phyloP scores from a whole-genome alignment of 2,329 filamentous ascomycete species.

The Cladosporium austrohemisphaericum region DNA sequence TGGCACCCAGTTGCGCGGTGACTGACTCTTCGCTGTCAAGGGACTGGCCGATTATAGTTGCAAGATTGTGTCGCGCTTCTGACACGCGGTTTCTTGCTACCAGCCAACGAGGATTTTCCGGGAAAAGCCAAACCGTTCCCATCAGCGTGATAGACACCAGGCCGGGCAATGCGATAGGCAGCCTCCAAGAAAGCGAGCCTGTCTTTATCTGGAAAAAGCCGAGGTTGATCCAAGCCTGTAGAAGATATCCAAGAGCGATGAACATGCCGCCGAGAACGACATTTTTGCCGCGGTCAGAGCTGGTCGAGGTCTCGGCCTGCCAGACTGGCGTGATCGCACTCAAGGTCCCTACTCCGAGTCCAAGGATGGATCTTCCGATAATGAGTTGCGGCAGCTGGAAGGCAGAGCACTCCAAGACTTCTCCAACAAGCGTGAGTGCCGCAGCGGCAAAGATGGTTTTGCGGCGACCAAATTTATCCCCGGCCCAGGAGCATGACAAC shows the following conservation, averaged over 20 bases:
- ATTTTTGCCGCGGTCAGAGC: conserved; percentile 38
- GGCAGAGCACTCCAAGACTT: conserved; percentile 42
- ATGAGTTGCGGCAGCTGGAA: conserved; percentile 45
- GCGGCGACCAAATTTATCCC: conserved; percentile 46
- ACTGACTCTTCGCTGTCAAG: conserved; percentile 36
- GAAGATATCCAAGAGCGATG: conserved; percentile 44
- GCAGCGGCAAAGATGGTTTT: conserved; percentile 43
- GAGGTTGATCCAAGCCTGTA: conserved; percentile 49
- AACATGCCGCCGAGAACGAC: conserved; percentile 45
- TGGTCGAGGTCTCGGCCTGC: conserved; percentile 40
- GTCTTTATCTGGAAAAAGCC: conserved; percentile 40
- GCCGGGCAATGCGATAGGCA: conserved; percentile 49
- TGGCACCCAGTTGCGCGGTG: conserved; percentile 44
- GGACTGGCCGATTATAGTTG: conserved; percentile 38
- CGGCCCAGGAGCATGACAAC: conserved; percentile 42
- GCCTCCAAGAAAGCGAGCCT: conserved; percentile 41
- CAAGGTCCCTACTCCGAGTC: conserved; percentile 42
- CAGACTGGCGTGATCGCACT: conserved; percentile 46
- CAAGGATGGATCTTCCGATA: conserved; percentile 44
- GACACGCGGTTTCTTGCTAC: not conserved
- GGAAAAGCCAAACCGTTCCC: not conserved
- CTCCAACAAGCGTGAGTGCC: conserved; percentile 41
- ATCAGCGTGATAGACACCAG: not conserved
- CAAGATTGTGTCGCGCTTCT: conserved; percentile 29
- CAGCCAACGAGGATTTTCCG: not conserved